Evolutionary conservation across 2,329 filamentous ascomycete genomes (phyloP).

Genomic region (Ophiocordyceps camponoti-saundersi): DNA sequence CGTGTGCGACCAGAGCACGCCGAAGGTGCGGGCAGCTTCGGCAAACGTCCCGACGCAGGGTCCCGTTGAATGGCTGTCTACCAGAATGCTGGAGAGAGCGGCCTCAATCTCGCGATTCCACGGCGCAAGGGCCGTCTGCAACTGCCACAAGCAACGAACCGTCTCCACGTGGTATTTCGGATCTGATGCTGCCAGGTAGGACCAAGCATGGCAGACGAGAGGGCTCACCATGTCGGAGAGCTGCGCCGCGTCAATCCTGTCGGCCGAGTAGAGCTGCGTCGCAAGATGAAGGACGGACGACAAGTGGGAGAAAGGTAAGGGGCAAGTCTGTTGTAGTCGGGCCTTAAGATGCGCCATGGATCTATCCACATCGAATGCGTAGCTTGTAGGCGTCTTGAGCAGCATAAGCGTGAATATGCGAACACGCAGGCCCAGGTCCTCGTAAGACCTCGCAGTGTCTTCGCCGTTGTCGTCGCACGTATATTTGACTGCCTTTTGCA

Average conservation of each 20-base stretch:
- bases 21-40: constrained; percentile 53
- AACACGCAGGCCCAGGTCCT: constrained; percentile 37
- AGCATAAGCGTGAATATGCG: constrained; percentile 42
- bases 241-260: constrained; percentile 32
- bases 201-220: constrained; percentile 61
- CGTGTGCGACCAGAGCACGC: constrained; percentile 69
- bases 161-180: constrained; percentile 93
- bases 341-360: constrained; percentile 33
- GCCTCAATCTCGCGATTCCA: constrained; percentile 64
- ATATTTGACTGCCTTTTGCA: constrained; percentile 40
- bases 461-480: constrained; percentile 29
- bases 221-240: constrained; percentile 47
- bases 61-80: constrained; percentile 24
- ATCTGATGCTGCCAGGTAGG: constrained; percentile 59
- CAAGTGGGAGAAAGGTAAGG: constrained; percentile 35
- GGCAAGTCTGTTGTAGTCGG: constrained; percentile 21
- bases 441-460: constrained; percentile 19
- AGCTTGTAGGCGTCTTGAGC: constrained; percentile 28
- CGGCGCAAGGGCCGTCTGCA: constrained; percentile 56
- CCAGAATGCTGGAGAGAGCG: constrained; percentile 53
- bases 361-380: constrained; percentile 24
- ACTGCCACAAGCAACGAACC: constrained; percentile 68
- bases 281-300: constrained; percentile 41
- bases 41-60: constrained; percentile 19
- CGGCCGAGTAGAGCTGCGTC: constrained; percentile 36